Percentiles rank a stretch among this genome's conserved stretches.
These are phyloP conservation scores for Beauveria sp. DNA, from an alignment of 2,329 filamentous ascomycete species.

Conservation along the genomic window DNA sequence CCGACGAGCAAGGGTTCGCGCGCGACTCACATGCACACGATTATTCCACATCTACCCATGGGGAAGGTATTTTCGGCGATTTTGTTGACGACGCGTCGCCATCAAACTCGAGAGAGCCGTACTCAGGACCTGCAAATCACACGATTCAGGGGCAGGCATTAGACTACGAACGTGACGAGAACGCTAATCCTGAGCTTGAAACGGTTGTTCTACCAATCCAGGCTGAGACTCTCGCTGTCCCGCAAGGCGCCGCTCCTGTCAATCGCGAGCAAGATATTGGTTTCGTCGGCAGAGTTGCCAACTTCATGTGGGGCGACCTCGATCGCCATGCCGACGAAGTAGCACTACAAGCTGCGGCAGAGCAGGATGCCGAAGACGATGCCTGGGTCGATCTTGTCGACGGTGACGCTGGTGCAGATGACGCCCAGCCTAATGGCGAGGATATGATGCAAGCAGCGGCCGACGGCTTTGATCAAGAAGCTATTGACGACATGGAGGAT, in stretches of 20 bases:
- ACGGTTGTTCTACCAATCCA: not conserved
- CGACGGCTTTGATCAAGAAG: slow-evolving; percentile 65
- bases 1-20: slow-evolving; percentile 8
- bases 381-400: slow-evolving; percentile 22
- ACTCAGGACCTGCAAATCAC: not conserved
- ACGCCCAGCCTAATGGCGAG: slow-evolving; percentile 19
- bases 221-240: not conserved
- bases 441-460: slow-evolving; percentile 17
- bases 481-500: slow-evolving; percentile 81
- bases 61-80: not conserved
- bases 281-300: slow-evolving; percentile 30
- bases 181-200: not conserved
- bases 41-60: not conserved
- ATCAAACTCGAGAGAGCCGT: not conserved
- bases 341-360: slow-evolving; percentile 26
- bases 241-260: slow-evolving; percentile 9
- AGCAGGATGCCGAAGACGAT: slow-evolving; percentile 45
- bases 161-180: not conserved
- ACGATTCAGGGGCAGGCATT: not conserved
- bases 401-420: slow-evolving; percentile 43
- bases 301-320: slow-evolving; percentile 57
- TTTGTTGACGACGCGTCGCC: not conserved
- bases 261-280: slow-evolving; percentile 11
- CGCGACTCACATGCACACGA: not conserved
- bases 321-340: slow-evolving; percentile 28